A percentile compares a stretch with the other conserved stretches of the same genome.
Conservation (phyloP, 2,329 filamentous ascomycete genomes). For the Spiromastix sp. region DNA sequence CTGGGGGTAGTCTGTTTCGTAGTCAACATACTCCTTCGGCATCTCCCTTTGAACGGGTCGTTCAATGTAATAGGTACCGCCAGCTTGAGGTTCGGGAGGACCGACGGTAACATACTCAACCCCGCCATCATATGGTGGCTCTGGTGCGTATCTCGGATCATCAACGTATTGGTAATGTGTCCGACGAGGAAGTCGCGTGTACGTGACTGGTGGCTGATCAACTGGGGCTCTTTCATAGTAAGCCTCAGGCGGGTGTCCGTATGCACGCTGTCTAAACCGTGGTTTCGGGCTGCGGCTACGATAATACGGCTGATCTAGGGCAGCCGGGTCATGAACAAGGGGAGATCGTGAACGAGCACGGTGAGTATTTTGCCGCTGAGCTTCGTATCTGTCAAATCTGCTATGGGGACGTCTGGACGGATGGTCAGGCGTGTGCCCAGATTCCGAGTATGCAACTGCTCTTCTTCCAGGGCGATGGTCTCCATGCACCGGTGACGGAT, state of each 20-base stretch:
- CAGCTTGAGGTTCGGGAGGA: slow-evolving; percentile 11
- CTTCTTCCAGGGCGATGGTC: slow-evolving; percentile 13
- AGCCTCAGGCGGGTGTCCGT: slow-evolving; percentile 12
- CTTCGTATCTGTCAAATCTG: slow-evolving; percentile 20
- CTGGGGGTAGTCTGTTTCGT: slow-evolving; percentile 12
- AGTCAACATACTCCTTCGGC: slow-evolving; percentile 12
- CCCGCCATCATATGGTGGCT: slow-evolving; percentile 12
- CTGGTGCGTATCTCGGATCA: slow-evolving; percentile 11
- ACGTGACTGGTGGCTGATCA: slow-evolving; percentile 9
- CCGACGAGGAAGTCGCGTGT: slow-evolving; percentile 9
- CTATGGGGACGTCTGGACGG: slow-evolving; percentile 14
- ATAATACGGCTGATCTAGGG: slow-evolving; percentile 15
- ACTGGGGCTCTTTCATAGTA: slow-evolving; percentile 12
- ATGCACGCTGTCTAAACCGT: slow-evolving; percentile 10
- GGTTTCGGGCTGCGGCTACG: slow-evolving; percentile 16
- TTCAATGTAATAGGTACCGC: slow-evolving; percentile 16
- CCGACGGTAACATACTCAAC: slow-evolving; percentile 18
- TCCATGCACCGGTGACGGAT: slow-evolving; percentile 12
- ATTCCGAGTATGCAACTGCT: slow-evolving; percentile 10
- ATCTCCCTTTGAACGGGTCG: slow-evolving; percentile 14
- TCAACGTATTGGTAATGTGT: slow-evolving; percentile 18
- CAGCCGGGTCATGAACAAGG: slow-evolving; percentile 9
- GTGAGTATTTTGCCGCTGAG: slow-evolving; percentile 16
- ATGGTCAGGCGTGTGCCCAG: slow-evolving; percentile 9
- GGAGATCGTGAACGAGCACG: slow-evolving; percentile 20